Percentiles rank a stretch among this genome's conserved stretches.
Evolutionary conservation across 2,329 filamentous ascomycete species (phyloP).

Genomic region (Sarocladiaceae sp.): DNA sequence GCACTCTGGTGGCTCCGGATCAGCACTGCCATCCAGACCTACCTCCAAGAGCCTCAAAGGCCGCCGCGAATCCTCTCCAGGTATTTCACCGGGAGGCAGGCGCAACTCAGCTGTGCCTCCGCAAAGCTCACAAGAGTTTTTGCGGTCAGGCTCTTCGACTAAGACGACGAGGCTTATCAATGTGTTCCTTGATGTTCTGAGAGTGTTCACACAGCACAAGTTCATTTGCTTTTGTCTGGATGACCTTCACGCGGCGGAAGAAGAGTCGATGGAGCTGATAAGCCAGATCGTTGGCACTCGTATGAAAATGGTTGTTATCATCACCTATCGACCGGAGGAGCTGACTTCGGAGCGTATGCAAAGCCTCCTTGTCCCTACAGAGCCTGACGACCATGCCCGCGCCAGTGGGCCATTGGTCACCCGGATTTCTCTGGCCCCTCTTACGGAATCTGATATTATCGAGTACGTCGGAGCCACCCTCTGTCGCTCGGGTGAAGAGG

Average conservation of each 20-base stretch:
- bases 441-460: constrained; percentile 75
- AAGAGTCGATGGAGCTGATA: constrained; percentile 80
- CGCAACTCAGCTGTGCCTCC: constrained; percentile 35
- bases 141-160: constrained; percentile 53
- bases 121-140: constrained; percentile 55
- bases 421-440: constrained; percentile 65
- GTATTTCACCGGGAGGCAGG: constrained; percentile 35
- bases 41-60: constrained; percentile 19
- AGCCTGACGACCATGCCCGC: constrained; percentile 45
- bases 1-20: constrained; percentile 27
- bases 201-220: constrained; percentile 76
- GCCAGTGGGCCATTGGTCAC: constrained; percentile 56
- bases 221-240: constrained; percentile 87
- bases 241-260: constrained; percentile 86
- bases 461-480: constrained; percentile 81
- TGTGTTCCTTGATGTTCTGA: constrained; percentile 80
- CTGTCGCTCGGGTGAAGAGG: constrained; percentile 66
- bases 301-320: constrained; percentile 75
- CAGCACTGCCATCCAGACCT: background rate
- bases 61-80: constrained; percentile 47
- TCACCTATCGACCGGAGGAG: constrained; percentile 71
- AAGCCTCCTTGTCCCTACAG: constrained; percentile 48
- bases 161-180: constrained; percentile 76
- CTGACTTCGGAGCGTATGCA: constrained; percentile 52
- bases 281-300: constrained; percentile 73